A percentile compares a stretch with the other conserved stretches of the same genome.
Conservation (phyloP, 345 rosid species). For the Aethionema arabicum region DNA sequence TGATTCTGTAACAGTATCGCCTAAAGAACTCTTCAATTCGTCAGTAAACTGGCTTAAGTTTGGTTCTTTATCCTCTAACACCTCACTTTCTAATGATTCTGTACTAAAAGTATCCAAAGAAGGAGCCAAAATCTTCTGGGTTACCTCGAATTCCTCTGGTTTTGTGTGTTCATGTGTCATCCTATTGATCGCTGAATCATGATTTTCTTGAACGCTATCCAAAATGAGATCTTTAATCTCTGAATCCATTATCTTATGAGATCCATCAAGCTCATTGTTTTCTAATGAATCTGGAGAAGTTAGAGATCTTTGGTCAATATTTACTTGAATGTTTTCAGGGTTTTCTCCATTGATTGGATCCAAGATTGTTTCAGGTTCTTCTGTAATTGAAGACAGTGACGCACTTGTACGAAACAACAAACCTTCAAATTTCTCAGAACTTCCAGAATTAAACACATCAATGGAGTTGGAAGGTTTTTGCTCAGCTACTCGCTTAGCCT, state of each 20-base stretch:
- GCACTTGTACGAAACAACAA: constrained; percentile 31
- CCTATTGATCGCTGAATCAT: constrained; percentile 17
- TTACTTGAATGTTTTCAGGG: constrained; percentile 2
- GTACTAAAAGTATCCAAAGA: constrained; percentile 13
- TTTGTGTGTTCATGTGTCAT: background rate
- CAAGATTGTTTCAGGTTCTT: constrained; percentile 32
- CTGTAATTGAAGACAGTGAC: constrained; percentile 36
- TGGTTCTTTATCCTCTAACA: constrained; percentile 12
- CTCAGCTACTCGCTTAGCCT: constrained; percentile 3
- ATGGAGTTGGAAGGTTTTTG: constrained; percentile 13
- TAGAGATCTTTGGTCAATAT: constrained; percentile 10
- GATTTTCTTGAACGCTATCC: constrained; percentile 15
- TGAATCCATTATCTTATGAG: constrained; percentile 3
- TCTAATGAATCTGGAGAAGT: background rate
- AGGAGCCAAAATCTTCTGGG: constrained; percentile 18
- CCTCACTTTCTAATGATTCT: constrained; percentile 16
- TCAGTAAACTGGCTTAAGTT: background rate
- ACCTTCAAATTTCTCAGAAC: constrained; percentile 14
- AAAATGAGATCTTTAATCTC: constrained; percentile 3
- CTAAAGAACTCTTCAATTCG: constrained; percentile 7
- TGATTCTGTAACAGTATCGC: constrained; percentile 14
- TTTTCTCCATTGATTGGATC: background rate
- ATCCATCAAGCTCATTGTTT: constrained; percentile 20
- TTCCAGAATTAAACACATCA: constrained; percentile 21
- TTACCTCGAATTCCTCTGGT: constrained; percentile 6